Percentiles rank a stretch among this genome's conserved stretches.
Conservation (phyloP, 805 yeast species). For the Millerozyma acaciae region DNA sequence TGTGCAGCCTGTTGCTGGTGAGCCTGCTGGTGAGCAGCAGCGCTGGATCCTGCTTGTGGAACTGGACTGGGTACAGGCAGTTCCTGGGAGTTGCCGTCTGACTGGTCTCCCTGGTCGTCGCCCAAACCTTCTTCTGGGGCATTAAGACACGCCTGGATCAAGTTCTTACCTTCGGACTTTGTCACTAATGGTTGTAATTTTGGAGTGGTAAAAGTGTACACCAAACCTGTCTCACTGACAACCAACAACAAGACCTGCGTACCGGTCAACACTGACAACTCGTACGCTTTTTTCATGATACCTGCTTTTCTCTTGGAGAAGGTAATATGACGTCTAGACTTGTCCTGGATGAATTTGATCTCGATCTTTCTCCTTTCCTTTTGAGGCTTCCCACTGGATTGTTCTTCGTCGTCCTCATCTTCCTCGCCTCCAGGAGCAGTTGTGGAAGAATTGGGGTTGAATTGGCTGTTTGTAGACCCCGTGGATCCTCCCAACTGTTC, state of each 20-base stretch:
- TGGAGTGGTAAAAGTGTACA: conserved; percentile 98
- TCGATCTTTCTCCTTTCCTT: conserved; percentile 84
- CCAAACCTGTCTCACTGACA: conserved; percentile 97
- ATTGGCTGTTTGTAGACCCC: conserved; percentile 10
- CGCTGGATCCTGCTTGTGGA: conserved; percentile 14
- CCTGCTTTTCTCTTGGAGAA: conserved; percentile 98
- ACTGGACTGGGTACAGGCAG: conserved; percentile 40
- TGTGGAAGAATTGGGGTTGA: conserved; percentile 19
- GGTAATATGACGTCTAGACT: conserved; percentile 95
- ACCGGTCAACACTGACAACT: conserved; percentile 92
- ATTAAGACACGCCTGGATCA: conserved; percentile 93
- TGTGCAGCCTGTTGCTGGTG: conserved; percentile 21
- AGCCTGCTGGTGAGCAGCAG: conserved; percentile 23
- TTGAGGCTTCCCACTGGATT: conserved; percentile 44
- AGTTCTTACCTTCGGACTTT: conserved; percentile 93
- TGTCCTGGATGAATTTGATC: conserved; percentile 95
- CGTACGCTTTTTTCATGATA: conserved; percentile 99
- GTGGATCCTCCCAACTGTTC: conserved; percentile 17
- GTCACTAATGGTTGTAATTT: conserved; percentile 97
- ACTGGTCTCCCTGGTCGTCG: conserved; percentile 55
- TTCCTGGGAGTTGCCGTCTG: conserved; percentile 45
- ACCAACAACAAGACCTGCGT: conserved; percentile 93
- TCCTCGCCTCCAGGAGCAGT: conserved; percentile 33
- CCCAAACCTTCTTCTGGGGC: conserved; percentile 87
- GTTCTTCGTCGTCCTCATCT: conserved; percentile 51